These are phyloP conservation scores for Podospora sp. DNA, from an alignment of 495 filamentous ascomycete species.

Conservation along the genomic window DNA sequence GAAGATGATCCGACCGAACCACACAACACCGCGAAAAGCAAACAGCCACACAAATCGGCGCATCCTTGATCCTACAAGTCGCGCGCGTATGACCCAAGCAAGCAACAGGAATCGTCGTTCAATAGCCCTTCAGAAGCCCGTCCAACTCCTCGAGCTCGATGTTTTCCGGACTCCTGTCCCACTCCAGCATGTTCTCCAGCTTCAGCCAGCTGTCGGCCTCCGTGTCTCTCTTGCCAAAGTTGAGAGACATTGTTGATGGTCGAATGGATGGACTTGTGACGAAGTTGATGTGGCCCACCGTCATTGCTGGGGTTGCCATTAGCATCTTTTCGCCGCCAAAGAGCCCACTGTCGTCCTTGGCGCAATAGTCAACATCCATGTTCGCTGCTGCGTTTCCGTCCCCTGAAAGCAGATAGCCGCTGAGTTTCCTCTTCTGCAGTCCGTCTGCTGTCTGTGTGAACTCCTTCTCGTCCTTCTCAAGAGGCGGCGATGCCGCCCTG, in stretches of 20 bases:
- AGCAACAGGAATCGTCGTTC: constrained; percentile 29
- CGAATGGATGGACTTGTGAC: constrained; percentile 49
- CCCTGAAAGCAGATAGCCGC: constrained; percentile 47
- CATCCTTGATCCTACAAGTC: constrained; percentile 29
- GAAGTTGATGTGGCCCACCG: constrained; percentile 38
- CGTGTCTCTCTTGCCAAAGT: constrained; percentile 54
- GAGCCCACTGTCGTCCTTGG: constrained; percentile 48
- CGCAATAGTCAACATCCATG: constrained; percentile 55
- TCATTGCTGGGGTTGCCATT: constrained; percentile 28
- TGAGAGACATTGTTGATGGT: constrained; percentile 43
- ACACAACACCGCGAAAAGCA: not conserved
- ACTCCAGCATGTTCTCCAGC: constrained; percentile 57
- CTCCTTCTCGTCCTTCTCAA: constrained; percentile 95
- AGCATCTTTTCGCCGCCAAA: constrained; percentile 56
- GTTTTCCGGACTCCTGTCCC: constrained; percentile 81
- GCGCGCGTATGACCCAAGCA: constrained; percentile 23
- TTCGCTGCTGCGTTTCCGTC: constrained; percentile 33
- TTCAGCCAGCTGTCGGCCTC: constrained; percentile 55
- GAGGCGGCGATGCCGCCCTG: constrained; percentile 76
- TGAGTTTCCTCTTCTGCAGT: constrained; percentile 74
- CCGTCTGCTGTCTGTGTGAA: constrained; percentile 92
- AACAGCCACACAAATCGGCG: constrained; percentile 15
- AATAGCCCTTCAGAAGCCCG: constrained; percentile 75
- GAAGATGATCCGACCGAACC: constrained; percentile 14
- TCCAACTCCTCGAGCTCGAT: constrained; percentile 93